Evolutionary conservation across 257 asterid species (phyloP), one percentile per base, ranked within the genome.

Genomic region (Capsicum baccatum): DNA sequence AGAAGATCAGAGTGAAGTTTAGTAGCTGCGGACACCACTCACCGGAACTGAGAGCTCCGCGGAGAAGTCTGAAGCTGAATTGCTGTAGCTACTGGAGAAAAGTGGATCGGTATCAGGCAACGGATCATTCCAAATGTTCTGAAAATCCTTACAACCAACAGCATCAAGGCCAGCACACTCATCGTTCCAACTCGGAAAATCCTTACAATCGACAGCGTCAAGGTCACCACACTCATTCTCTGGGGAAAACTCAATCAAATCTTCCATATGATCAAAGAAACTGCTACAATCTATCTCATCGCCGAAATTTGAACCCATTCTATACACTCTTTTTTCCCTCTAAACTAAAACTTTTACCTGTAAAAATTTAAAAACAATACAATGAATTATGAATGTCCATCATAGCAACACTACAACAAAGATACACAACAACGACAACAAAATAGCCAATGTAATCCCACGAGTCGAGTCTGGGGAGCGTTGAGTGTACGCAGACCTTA

Each of bases 31-130:
- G 17, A 55, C 82, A 8, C 48, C 4, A 79, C 94, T 92, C 86
- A 96, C 99, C 92, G 98, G 99, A 88, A 94, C 93, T 70, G 94
- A 91, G 91, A 94, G 93, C 88, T 93, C 97, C 0, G 97, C 92
- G 0, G 97, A 91, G 55, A 94, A 91, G 87, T 90, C 97, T 9
- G 95, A 86, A 1, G 91, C 91, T 4, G 90, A 69, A 83, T 82
- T 83, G 84, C 83, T 76, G 37, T 85, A 85, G 85, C 86, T 69
- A 68, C 88, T 79, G 83, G 91, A 57, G 92, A 93, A 92, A 84
- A 94, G 87, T 9, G 88, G 89, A 81, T 83, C 91, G 9, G 90
- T 80, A 14, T 87, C 93, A 39, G 93, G 92, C 89, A 93, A 85
- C 8, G 90, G 83, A 55, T 93, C 94, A 6, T 91, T 86, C 97